phyloP scores from a whole-genome alignment of 108 stramenopile species.

The Thalassiosira profunda region DNA sequence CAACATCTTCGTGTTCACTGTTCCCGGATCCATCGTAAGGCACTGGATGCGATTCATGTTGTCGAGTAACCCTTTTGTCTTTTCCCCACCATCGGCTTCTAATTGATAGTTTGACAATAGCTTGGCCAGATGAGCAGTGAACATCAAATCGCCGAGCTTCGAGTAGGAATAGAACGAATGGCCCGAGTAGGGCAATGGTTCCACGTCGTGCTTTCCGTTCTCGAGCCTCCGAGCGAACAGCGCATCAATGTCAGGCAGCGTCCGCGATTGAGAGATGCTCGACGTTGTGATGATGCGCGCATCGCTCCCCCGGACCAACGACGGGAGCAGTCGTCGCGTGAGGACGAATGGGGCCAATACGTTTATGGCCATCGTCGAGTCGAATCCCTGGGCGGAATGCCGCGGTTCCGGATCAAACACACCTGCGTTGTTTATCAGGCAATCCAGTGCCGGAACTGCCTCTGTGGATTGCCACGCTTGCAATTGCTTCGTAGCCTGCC shows the following conservation, averaged over 20 bases:
- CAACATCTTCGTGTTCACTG: slow-evolving; percentile 96
- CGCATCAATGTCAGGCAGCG: slow-evolving; percentile 50
- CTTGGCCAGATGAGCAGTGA: slow-evolving; percentile 65
- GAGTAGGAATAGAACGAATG: slow-evolving; percentile 85
- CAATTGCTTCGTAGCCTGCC: slow-evolving; percentile 19
- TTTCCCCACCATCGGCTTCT: slow-evolving; percentile 36
- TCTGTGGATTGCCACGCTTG: neutral
- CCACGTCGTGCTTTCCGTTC: slow-evolving; percentile 30
- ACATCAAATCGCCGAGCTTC: slow-evolving; percentile 79
- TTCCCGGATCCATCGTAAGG: slow-evolving; percentile 91
- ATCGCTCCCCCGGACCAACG: slow-evolving; percentile 47
- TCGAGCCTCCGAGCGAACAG: slow-evolving; percentile 16
- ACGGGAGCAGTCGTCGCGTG: slow-evolving; percentile 68
- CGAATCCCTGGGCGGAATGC: slow-evolving; percentile 58
- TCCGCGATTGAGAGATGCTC: slow-evolving; percentile 61
- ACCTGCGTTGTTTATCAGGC: slow-evolving; percentile 93
- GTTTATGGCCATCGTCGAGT: slow-evolving; percentile 85
- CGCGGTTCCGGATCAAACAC: slow-evolving; percentile 57
- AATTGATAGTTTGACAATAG: slow-evolving; percentile 40
- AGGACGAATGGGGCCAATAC: slow-evolving; percentile 91
- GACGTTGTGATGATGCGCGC: slow-evolving; percentile 73
- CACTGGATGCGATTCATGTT: slow-evolving; percentile 47
- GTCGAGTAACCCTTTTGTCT: slow-evolving; percentile 10
- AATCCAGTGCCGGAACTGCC: slow-evolving; percentile 43
- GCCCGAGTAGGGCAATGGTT: slow-evolving; percentile 63